Conservation (phyloP, 352 stramenopile species). For the Phytophthora europaea region DNA sequence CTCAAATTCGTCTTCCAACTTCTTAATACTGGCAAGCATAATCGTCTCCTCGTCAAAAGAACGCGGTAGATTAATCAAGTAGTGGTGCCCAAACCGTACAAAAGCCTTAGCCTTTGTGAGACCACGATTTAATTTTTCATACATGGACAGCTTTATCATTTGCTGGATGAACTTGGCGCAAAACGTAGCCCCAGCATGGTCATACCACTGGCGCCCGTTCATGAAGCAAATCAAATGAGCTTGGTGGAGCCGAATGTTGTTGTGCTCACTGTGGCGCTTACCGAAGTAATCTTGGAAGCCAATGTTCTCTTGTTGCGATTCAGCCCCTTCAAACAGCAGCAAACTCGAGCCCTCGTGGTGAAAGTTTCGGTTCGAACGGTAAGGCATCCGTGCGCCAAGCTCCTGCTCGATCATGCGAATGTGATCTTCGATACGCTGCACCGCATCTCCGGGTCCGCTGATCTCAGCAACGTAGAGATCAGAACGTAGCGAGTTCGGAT, state of each 20-base stretch:
- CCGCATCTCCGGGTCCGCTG: constrained; percentile 60
- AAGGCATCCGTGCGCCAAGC: constrained; percentile 58
- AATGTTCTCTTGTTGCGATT: constrained; percentile 68
- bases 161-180: constrained; percentile 80
- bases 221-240: constrained; percentile 80
- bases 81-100: constrained; percentile 82
- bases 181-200: constrained; percentile 68
- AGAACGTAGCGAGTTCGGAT: constrained; percentile 72
- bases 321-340: constrained; percentile 80
- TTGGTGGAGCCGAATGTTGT: constrained; percentile 66
- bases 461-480: constrained; percentile 84
- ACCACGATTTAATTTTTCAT: constrained; percentile 66
- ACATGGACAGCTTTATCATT: constrained; percentile 82
- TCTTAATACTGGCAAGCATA: constrained; percentile 73
- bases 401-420: constrained; percentile 75
- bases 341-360: constrained; percentile 73
- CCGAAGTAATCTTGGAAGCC: constrained; percentile 80
- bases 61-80: constrained; percentile 81
- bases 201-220: constrained; percentile 76
- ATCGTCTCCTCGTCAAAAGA: constrained; percentile 86
- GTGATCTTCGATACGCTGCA: constrained; percentile 72
- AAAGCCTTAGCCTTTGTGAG: constrained; percentile 67
- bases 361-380: constrained; percentile 55
- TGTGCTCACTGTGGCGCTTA: constrained; percentile 62
- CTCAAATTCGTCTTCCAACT: constrained; percentile 83